These are phyloP conservation scores for Alternaria sp. DNA, from an alignment of 2,329 filamentous ascomycete species.

Conservation along the genomic window DNA sequence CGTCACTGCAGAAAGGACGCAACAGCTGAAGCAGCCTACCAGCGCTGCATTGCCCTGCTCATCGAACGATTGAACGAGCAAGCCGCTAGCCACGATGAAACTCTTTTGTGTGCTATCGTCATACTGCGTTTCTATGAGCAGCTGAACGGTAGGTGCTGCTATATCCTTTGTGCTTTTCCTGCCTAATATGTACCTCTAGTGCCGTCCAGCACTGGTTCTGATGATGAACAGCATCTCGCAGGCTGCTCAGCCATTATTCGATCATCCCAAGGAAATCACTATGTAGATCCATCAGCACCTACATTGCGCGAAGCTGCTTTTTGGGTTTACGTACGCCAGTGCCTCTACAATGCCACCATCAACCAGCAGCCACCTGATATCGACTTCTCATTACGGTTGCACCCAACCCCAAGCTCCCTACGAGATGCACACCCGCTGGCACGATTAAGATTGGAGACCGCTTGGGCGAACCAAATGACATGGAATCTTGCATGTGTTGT, in stretches of 20 bases:
- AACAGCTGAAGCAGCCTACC: slow-evolving; percentile 36
- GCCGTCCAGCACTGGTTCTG: slow-evolving; percentile 37
- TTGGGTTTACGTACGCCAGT: slow-evolving; percentile 47
- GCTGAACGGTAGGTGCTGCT: slow-evolving; percentile 32
- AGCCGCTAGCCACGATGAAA: slow-evolving; percentile 39
- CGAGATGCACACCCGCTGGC: slow-evolving; percentile 36
- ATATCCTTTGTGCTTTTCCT: background rate
- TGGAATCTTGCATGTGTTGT: slow-evolving; percentile 42
- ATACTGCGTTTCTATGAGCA: slow-evolving; percentile 46
- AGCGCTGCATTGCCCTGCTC: slow-evolving; percentile 41
- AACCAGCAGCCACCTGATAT: slow-evolving; percentile 44
- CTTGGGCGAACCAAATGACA: slow-evolving; percentile 47
- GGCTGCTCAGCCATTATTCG: slow-evolving; percentile 44
- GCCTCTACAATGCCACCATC: slow-evolving; percentile 44
- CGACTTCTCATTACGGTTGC: slow-evolving; percentile 39
- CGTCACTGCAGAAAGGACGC: slow-evolving; percentile 34
- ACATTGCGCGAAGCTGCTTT: slow-evolving; percentile 46
- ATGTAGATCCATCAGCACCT: slow-evolving; percentile 44
- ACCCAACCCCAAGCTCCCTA: slow-evolving; percentile 34
- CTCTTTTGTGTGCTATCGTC: slow-evolving; percentile 43
- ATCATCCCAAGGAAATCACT: slow-evolving; percentile 37
- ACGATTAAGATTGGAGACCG: slow-evolving; percentile 39
- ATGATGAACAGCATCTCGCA: slow-evolving; percentile 41
- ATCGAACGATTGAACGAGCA: slow-evolving; percentile 41
- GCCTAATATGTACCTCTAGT: slow-evolving; percentile 26